Percentiles rank a stretch among this genome's conserved stretches.
phyloP scores from a whole-genome alignment of 257 asterid genomes.

The Nicotiana noctiflora region DNA sequence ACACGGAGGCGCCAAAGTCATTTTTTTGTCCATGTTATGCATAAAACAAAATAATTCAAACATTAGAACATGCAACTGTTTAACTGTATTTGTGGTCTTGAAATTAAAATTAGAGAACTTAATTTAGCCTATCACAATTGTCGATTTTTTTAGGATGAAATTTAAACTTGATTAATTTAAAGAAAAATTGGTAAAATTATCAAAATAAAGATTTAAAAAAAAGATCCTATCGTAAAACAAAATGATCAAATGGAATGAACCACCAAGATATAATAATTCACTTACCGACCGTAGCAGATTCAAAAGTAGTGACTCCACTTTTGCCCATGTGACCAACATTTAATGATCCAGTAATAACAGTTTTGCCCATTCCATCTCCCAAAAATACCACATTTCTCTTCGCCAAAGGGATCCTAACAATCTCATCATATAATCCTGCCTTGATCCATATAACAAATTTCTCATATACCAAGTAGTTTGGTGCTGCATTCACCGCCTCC shows the following conservation, averaged over 20 bases:
- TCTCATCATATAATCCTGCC: constrained; percentile 22
- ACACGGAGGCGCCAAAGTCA: background rate
- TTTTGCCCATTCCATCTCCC: constrained; percentile 54
- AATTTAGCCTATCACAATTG: too few species aligned
- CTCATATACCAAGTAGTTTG: constrained; percentile 8
- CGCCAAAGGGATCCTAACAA: constrained; percentile 22
- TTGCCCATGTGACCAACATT: constrained; percentile 26
- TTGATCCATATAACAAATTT: constrained; percentile 30
- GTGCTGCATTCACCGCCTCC: constrained; percentile 40
- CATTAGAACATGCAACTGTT: background rate
- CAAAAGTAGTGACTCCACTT: constrained; percentile 25
- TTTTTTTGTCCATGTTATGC: background rate
- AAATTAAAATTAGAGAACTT: background rate
- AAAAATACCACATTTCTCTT: constrained; percentile 31
- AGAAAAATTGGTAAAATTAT: background rate
- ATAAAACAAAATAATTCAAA: background rate
- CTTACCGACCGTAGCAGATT: constrained; percentile 37
- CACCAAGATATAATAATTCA: background rate
- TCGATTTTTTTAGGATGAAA: background rate
- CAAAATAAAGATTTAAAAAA: background rate
- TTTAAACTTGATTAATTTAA: background rate
- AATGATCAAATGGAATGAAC: background rate
- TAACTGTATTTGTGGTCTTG: background rate
- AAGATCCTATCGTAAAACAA: background rate
- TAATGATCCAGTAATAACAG: constrained; percentile 36